These are phyloP conservation scores for Blastobotrys muscicola DNA, from an alignment of 805 yeast genomes.

Conservation along the genomic window DNA sequence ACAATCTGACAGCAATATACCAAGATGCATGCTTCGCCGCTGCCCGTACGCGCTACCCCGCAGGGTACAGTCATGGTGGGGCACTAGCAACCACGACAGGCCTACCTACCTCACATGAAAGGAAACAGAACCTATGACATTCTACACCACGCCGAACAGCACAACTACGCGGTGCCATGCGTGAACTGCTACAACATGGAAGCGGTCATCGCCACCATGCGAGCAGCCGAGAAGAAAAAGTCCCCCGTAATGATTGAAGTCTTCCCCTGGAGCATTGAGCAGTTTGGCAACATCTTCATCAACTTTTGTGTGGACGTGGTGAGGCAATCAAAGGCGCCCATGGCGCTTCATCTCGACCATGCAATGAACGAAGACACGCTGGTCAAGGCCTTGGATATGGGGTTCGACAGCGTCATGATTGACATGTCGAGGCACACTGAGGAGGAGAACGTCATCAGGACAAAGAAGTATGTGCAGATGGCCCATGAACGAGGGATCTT, in stretches of 20 bases:
- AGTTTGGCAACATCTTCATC: conserved; percentile 26
- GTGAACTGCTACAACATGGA: conserved; percentile 30
- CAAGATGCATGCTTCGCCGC: too few species aligned
- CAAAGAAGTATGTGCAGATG: conserved; percentile 24
- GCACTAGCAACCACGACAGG: too few species aligned
- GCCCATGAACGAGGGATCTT: conserved; percentile 26
- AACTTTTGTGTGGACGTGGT: conserved; percentile 22
- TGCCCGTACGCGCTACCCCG: too few species aligned
- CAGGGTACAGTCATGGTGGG: too few species aligned
- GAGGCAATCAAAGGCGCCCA: conserved; percentile 28
- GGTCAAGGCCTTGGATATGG: conserved; percentile 26
- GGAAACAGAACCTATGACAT: conserved; percentile 26
- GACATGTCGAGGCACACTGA: conserved; percentile 32
- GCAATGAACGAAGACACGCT: conserved; percentile 28
- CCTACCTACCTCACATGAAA: neutral
- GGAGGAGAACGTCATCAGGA: conserved; percentile 26
- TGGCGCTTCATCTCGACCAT: conserved; percentile 31
- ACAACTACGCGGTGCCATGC: conserved; percentile 29
- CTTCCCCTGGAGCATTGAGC: conserved; percentile 33
- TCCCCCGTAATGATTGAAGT: conserved; percentile 30
- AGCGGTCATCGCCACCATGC: conserved; percentile 28
- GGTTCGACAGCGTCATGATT: conserved; percentile 32
- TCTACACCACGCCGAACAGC: conserved; percentile 25
- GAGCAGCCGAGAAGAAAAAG: conserved; percentile 28
- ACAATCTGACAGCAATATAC: too few species aligned